phyloP scores from a whole-genome alignment of 306 rosid species.

The Cicer pinnatifidum region DNA sequence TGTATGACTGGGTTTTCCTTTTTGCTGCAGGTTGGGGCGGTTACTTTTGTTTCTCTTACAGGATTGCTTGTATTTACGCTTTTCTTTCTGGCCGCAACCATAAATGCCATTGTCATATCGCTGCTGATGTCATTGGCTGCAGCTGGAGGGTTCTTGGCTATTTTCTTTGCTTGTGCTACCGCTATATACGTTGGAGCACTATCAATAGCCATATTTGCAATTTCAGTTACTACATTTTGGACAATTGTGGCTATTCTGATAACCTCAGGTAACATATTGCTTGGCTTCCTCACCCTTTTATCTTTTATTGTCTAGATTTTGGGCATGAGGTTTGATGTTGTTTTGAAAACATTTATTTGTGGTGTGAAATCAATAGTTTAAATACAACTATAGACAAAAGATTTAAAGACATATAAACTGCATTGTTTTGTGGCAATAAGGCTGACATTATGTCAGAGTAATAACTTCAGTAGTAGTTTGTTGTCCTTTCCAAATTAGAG shows the following conservation, averaged over 20 bases:
- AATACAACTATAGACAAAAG: constrained; percentile 3
- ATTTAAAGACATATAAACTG: constrained; percentile 7
- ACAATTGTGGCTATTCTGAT: constrained; percentile 67
- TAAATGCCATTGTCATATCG: constrained; percentile 73
- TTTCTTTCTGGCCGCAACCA: constrained; percentile 83
- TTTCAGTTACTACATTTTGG: constrained; percentile 65
- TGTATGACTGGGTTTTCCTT: constrained; percentile 15
- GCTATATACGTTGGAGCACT: constrained; percentile 84
- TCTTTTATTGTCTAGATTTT: constrained; percentile 25
- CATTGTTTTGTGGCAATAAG: constrained; percentile 33
- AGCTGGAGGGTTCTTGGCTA: constrained; percentile 94
- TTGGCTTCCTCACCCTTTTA: constrained; percentile 30
- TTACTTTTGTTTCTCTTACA: constrained; percentile 65
- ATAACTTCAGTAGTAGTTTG: constrained; percentile 25
- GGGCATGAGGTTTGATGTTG: constrained; percentile 4
- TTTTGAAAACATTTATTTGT: constrained; percentile 14
- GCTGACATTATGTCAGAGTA: background rate
- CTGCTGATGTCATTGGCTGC: constrained; percentile 81
- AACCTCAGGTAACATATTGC: constrained; percentile 62
- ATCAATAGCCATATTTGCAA: constrained; percentile 68
- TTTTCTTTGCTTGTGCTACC: constrained; percentile 72
- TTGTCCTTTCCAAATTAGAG: constrained; percentile 12
- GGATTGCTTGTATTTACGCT: constrained; percentile 82
- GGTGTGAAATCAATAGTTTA: constrained; percentile 30
- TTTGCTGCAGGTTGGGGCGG: constrained; percentile 74